Conservation (phyloP, 805 yeast genomes). For the Sugiyamaella boreocaroliniensis region DNA sequence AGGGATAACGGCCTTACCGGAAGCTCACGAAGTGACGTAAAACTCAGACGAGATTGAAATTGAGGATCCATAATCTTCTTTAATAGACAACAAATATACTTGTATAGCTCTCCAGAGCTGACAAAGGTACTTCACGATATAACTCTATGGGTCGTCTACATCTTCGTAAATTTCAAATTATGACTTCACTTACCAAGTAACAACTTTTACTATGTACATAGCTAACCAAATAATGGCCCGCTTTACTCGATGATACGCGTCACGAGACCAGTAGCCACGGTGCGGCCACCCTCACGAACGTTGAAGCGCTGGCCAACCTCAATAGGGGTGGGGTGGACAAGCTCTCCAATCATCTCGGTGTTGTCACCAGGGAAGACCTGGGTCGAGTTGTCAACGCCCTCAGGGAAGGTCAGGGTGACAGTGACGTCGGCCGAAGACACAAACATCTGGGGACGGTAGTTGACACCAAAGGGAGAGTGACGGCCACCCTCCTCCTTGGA, state of each 20-base stretch:
- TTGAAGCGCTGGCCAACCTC: slow-evolving; percentile 98
- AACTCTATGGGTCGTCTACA: too few species aligned
- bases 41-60: too few species aligned
- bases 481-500: slow-evolving; percentile 99
- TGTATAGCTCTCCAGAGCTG: background rate
- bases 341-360: slow-evolving; percentile 88
- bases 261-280: slow-evolving; percentile 97
- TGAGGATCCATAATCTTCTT: too few species aligned
- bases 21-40: too few species aligned
- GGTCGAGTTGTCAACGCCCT: slow-evolving; percentile 71
- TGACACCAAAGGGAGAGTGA: slow-evolving; percentile 93
- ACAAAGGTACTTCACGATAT: too few species aligned
- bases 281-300: slow-evolving; percentile 98
- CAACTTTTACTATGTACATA: background rate
- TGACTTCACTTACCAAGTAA: background rate
- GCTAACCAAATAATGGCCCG: background rate
- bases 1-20: too few species aligned
- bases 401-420: slow-evolving; percentile 84
- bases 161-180: background rate
- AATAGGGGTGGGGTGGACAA: slow-evolving; percentile 84
- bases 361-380: slow-evolving; percentile 98
- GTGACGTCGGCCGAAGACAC: slow-evolving; percentile 96
- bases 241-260: slow-evolving; percentile 75
- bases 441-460: slow-evolving; percentile 97
- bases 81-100: too few species aligned